phyloP scores from a whole-genome alignment of 805 yeast species.

The Dipodascus geniculatus region DNA sequence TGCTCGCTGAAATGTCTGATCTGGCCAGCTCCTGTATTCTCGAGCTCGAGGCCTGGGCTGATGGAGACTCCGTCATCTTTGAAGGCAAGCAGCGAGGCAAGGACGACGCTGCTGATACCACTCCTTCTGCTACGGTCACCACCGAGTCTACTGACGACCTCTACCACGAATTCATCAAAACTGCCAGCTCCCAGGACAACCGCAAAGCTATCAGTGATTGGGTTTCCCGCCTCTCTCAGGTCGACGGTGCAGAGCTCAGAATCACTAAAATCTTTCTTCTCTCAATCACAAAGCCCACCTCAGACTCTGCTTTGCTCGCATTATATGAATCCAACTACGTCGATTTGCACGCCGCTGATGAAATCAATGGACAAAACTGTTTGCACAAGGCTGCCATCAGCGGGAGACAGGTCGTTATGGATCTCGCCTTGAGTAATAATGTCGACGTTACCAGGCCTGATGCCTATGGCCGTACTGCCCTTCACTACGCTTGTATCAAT shows the following conservation, averaged over 20 bases:
- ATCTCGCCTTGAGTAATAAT: constrained; percentile 20
- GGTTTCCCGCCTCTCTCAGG: constrained; percentile 30
- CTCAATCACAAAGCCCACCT: constrained; percentile 51
- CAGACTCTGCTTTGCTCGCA: constrained; percentile 46
- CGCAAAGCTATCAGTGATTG: constrained; percentile 34
- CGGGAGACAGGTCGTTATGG: constrained; percentile 22
- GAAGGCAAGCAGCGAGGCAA: constrained; percentile 13
- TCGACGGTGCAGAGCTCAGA: constrained; percentile 31
- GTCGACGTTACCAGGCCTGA: constrained; percentile 24
- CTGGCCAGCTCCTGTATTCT: constrained; percentile 37
- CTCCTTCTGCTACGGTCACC: constrained; percentile 1
- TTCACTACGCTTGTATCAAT: constrained; percentile 70
- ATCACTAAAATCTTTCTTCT: constrained; percentile 64
- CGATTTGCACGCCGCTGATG: constrained; percentile 55
- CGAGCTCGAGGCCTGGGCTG: constrained; percentile 65
- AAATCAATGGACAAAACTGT: constrained; percentile 58
- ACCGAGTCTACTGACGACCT: constrained; percentile 34
- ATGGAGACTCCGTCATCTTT: constrained; percentile 31
- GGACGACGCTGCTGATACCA: constrained; percentile 6
- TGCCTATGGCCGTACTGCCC: constrained; percentile 57
- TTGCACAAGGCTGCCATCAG: constrained; percentile 50
- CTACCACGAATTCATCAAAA: constrained; percentile 50
- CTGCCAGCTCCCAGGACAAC: constrained; percentile 17
- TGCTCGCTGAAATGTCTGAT: constrained; percentile 76
- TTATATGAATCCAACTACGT: constrained; percentile 39